These are phyloP conservation scores for Gigaspora rosea DNA, from an alignment of 192 early-diverging fungal genomes.

Conservation along the genomic window DNA sequence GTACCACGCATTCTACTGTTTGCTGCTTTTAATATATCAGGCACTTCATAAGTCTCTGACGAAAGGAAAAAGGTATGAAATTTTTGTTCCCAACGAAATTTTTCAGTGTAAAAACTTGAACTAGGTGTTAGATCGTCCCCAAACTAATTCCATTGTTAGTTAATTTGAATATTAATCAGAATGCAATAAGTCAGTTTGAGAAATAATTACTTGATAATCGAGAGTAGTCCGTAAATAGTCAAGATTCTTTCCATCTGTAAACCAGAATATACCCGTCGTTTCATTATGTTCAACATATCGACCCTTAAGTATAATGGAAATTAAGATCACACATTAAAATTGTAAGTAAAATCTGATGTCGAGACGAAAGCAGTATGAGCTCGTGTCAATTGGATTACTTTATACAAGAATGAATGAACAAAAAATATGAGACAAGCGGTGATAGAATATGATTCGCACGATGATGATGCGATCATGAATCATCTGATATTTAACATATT, in stretches of 20 bases:
- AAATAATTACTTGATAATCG: conserved; percentile 6
- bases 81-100: conserved; percentile 13
- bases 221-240: neutral
- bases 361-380: no score
- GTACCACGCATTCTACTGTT: conserved; percentile 8
- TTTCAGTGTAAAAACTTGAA: neutral
- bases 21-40: neutral
- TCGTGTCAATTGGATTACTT: no score
- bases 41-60: neutral
- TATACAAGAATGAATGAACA: no score
- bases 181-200: neutral
- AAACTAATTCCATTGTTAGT: neutral
- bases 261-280: conserved; percentile 19
- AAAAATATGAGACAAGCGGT: neutral
- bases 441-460: neutral
- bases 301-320: neutral
- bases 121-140: neutral
- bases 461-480: neutral
- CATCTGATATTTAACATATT: no score
- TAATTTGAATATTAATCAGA: neutral
- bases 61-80: neutral
- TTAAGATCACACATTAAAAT: neutral
- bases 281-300: conserved; percentile 16
- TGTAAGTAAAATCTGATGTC: no score
- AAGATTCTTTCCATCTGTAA: conserved; percentile 22